Percentiles rank a stretch among this genome's conserved stretches.
Evolutionary conservation across 2,329 filamentous ascomycete genomes (phyloP).

Genomic region (Mollisia scopiformis): DNA sequence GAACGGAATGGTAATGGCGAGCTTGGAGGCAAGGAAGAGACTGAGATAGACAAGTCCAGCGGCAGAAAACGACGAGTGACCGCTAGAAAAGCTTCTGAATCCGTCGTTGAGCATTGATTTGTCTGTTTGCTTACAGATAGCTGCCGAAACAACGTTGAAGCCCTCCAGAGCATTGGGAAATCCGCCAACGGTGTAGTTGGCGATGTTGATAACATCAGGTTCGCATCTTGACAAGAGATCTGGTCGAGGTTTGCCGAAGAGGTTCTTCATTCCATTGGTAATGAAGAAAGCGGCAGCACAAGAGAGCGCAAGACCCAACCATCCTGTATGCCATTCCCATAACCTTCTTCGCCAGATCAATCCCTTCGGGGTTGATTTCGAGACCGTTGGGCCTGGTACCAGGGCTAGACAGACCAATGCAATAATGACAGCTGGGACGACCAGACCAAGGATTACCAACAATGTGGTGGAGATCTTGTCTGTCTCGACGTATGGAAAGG

Average conservation of each 20-base stretch:
- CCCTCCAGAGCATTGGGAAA: constrained; percentile 50
- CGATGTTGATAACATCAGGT: constrained; percentile 70
- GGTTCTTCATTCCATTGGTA: constrained; percentile 82
- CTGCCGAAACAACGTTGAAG: constrained; percentile 72
- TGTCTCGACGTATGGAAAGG: constrained; percentile 69
- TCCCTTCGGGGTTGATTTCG: constrained; percentile 61
- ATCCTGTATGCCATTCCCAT: constrained; percentile 88
- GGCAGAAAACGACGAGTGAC: constrained; percentile 75
- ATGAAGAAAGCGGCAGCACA: constrained; percentile 76
- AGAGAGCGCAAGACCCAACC: constrained; percentile 78
- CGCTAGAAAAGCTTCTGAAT: constrained; percentile 83
- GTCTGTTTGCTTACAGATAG: constrained; percentile 74
- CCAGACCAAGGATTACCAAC: constrained; percentile 64
- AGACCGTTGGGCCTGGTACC: constrained; percentile 72
- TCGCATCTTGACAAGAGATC: constrained; percentile 72
- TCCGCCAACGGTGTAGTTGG: constrained; percentile 65
- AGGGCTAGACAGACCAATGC: constrained; percentile 68
- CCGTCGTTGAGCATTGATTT: constrained; percentile 69
- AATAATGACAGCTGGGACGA: constrained; percentile 70
- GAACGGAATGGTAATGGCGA: constrained; percentile 74
- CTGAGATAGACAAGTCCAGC: constrained; percentile 84
- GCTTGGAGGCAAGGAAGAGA: constrained; percentile 84
- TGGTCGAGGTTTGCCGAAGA: constrained; percentile 67
- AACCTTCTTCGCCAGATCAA: constrained; percentile 80
- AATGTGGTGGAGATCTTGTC: constrained; percentile 74